A percentile compares a stretch with the other conserved stretches of the same genome.
Conservation (phyloP, 1,284 basidiomycete species). For the Sphagnurus paluster region DNA sequence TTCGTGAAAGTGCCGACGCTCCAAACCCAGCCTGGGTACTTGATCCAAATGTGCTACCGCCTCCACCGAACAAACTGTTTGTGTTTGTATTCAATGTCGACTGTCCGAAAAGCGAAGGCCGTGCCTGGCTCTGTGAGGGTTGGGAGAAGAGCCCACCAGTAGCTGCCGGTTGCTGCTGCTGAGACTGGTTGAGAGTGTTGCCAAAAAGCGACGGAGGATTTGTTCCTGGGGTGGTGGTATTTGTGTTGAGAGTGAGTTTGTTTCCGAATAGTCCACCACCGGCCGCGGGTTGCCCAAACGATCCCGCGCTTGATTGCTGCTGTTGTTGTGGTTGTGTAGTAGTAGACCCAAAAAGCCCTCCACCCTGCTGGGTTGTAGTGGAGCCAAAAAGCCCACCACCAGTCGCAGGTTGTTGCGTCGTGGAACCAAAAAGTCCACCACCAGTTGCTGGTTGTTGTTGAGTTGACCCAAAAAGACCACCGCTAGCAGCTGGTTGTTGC, state of each 20-base stretch:
- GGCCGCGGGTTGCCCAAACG: constrained; percentile 28
- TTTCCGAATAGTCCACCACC: constrained; percentile 35
- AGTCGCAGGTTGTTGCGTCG: constrained; percentile 20
- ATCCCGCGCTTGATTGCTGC: constrained; percentile 15
- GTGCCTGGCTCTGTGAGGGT: constrained; percentile 18
- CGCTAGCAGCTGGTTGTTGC: constrained; percentile 16
- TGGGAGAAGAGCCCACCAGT: constrained; percentile 21
- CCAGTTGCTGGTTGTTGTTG: constrained; percentile 16
- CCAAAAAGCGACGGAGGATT: constrained; percentile 30
- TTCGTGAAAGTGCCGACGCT: constrained; percentile 31
- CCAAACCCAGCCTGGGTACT: constrained; percentile 33
- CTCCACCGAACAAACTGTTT: constrained; percentile 31
- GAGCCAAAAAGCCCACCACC: constrained; percentile 24
- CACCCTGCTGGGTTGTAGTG: constrained; percentile 19
- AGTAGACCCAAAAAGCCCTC: constrained; percentile 30
- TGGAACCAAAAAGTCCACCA: constrained; percentile 32
- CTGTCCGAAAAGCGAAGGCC: constrained; percentile 20
- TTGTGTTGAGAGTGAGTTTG: constrained; percentile 19
- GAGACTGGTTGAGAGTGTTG: constrained; percentile 19
- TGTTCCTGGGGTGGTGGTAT: constrained; percentile 16
- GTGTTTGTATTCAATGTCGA: constrained; percentile 21
- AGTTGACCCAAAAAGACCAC: constrained; percentile 28
- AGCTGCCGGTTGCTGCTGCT: constrained; percentile 24
- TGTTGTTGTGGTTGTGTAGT: constrained; percentile 14
- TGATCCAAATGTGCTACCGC: constrained; percentile 28